phyloP scores from a whole-genome alignment of 192 early-diverging fungal genomes.

The Linnemannia elongata region DNA sequence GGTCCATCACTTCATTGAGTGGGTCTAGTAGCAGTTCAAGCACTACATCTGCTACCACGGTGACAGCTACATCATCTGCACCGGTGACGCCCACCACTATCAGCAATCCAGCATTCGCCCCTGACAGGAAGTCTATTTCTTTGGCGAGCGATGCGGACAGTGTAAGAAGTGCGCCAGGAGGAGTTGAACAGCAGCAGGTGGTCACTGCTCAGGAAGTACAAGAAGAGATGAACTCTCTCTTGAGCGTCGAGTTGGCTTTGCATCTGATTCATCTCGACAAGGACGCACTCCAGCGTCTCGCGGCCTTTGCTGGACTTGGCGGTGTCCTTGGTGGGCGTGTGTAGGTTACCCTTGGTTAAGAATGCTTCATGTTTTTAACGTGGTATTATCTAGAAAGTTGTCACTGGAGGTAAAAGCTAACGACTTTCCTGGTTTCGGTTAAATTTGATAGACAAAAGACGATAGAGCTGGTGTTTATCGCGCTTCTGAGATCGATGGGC shows the following conservation, averaged over 20 bases:
- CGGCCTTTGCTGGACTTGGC: slow-evolving; percentile 74
- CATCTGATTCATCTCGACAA: slow-evolving; percentile 93
- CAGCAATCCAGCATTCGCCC: slow-evolving; percentile 21
- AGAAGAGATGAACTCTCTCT: slow-evolving; percentile 70
- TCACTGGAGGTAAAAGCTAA: background rate
- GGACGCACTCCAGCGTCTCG: slow-evolving; percentile 74
- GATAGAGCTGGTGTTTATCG: slow-evolving; percentile 84
- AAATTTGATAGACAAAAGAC: slow-evolving; percentile 68
- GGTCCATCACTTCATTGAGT: slow-evolving; percentile 36
- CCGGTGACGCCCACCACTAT: slow-evolving; percentile 8
- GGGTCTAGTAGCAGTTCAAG: slow-evolving; percentile 26
- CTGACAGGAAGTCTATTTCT: slow-evolving; percentile 38
- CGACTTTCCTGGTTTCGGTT: background rate
- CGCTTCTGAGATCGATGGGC: slow-evolving; percentile 79
- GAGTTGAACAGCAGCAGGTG: slow-evolving; percentile 26
- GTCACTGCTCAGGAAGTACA: slow-evolving; percentile 52
- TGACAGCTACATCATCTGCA: slow-evolving; percentile 12
- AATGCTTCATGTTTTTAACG: background rate
- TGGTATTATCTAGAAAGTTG: background rate
- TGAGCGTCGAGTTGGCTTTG: slow-evolving; percentile 86
- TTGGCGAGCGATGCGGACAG: slow-evolving; percentile 62
- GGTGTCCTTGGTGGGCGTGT: slow-evolving; percentile 70
- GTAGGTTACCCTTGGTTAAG: slow-evolving; percentile 51
- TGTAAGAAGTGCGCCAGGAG: slow-evolving; percentile 37
- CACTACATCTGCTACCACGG: slow-evolving; percentile 16